Evolutionary conservation across 2,329 filamentous ascomycete species (phyloP).

Genomic region (Epichloe aotearoae): DNA sequence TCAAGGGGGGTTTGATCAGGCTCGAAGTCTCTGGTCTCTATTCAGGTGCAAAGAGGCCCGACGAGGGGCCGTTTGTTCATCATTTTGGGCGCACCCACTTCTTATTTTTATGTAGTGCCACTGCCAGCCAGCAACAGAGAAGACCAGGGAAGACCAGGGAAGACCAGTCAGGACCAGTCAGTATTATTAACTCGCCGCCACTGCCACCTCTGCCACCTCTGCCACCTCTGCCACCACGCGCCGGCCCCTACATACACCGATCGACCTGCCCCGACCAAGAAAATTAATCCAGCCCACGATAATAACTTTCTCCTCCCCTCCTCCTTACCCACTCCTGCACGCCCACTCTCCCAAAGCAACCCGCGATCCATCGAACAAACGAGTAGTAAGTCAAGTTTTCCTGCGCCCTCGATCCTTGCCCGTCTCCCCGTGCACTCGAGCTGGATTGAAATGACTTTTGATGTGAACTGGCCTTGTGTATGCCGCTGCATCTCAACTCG

Average conservation of each 20-base stretch:
- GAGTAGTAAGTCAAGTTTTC: conserved; percentile 9
- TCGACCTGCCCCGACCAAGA: conserved; percentile 4
- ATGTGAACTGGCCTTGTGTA: not conserved
- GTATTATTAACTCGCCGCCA: not conserved
- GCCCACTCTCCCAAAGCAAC: conserved; percentile 4
- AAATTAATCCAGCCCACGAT: conserved; percentile 5
- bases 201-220: too few species aligned
- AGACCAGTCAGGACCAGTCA: not conserved
- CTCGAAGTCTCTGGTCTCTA: too few species aligned
- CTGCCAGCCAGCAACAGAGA: too few species aligned
- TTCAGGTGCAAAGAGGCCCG: too few species aligned
- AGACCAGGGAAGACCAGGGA: not conserved
- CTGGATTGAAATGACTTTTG: not conserved
- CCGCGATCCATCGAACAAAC: conserved; percentile 7
- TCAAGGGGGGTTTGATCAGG: too few species aligned
- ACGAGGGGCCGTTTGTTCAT: too few species aligned
- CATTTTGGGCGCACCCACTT: too few species aligned
- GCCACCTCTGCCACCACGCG: not conserved
- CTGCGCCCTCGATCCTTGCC: not conserved
- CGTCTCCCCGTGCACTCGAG: not conserved
- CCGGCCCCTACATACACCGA: not conserved
- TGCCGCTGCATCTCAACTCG: not conserved
- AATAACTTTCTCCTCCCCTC: conserved; percentile 4
- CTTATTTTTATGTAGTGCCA: too few species aligned
- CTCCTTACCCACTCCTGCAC: conserved; percentile 6